Evolutionary conservation across 2,329 filamentous ascomycete genomes (phyloP), one percentile per base, ranked within the genome.

Genomic region (Ophiostoma fasciatum): DNA sequence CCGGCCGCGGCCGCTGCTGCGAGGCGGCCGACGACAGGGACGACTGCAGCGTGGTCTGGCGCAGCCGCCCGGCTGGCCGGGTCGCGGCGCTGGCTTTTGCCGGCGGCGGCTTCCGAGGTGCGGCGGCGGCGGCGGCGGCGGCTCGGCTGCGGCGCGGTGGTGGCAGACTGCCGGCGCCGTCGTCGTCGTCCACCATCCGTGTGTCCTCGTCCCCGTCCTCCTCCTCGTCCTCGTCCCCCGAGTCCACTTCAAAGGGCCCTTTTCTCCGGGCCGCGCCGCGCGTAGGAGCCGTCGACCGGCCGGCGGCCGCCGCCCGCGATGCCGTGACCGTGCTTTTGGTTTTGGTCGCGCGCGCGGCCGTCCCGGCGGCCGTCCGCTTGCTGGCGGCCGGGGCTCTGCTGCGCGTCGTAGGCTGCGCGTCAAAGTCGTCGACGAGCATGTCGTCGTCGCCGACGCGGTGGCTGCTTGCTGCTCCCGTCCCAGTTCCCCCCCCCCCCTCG

Each of bases 181-280:
- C 60, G 12, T 68, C 64, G 18, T 72, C 71, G 4, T 70, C 61
- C 57, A 71, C 64, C 4, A 73, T 51, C 8, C 68, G 54, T 34
- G 69, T 66, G 25, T 68, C 58, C 13, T 60, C 58, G 7, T 59
- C 57, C 1, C 59, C 56, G 0, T 60, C 55, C n/a, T 56, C 66
- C 23, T 67, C 57, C 14, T 60, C 58, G 7, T 57, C 56, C 0
- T 59, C 54, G 14, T 56, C 52, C 14, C n/a, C n/a, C n/a, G 54
- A 53, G 31, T 55, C 51, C 17, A 11, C 22, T 14, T 54, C 48
- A 33, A 62, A 56, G 56, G 48, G 15, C 53, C 58, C 48, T 58
- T 62, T 63, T 20, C 61, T 57, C 5, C 60, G 60, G 18, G 63
- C 60, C 5, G 29, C 33, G 4, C 28, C 25, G 3, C 57, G 50